Evolutionary conservation across 352 stramenopile species (phyloP).

Genomic region (Phytophthora parvispora): DNA sequence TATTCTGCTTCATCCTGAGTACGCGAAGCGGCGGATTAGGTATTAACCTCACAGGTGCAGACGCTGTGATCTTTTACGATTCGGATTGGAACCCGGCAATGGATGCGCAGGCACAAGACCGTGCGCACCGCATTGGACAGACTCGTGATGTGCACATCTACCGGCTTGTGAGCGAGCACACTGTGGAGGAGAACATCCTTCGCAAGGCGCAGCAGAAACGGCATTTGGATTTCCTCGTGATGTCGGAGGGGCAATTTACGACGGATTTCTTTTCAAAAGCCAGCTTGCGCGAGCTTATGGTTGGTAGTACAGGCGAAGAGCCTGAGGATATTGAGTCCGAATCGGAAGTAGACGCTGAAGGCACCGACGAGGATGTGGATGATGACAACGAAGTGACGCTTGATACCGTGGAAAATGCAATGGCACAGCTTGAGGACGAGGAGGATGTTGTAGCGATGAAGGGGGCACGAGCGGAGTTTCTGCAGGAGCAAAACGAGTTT

Average conservation of each 20-base stretch:
- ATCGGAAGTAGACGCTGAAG: conserved; percentile 45
- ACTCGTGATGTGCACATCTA: conserved; percentile 99
- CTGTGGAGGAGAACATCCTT: conserved; percentile 99
- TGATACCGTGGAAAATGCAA: conserved; percentile 92
- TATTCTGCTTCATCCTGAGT: conserved; percentile 99
- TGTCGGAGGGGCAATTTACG: conserved; percentile 80
- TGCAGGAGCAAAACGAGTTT: conserved; percentile 72
- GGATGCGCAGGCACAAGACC: conserved; percentile 97
- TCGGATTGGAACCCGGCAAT: conserved; percentile 96
- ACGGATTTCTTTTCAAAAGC: conserved; percentile 89
- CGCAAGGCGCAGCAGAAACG: conserved; percentile 98
- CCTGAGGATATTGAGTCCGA: conserved; percentile 43
- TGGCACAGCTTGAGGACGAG: conserved; percentile 97
- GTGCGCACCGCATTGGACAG: conserved; percentile 98
- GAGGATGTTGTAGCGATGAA: conserved; percentile 96
- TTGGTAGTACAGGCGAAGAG: conserved; percentile 37
- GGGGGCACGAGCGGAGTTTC: conserved; percentile 70
- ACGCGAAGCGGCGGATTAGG: conserved; percentile 98
- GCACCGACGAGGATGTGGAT: conserved; percentile 49
- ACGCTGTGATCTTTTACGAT: conserved; percentile 96
- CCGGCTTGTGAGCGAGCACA: conserved; percentile 97
- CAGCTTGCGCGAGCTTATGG: conserved; percentile 93
- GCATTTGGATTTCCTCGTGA: conserved; percentile 97
- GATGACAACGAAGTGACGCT: conserved; percentile 66
- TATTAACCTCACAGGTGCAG: conserved; percentile 99